Evolutionary conservation across 805 yeast genomes (phyloP).

Genomic region (Kazachstania bromeliacearum): DNA sequence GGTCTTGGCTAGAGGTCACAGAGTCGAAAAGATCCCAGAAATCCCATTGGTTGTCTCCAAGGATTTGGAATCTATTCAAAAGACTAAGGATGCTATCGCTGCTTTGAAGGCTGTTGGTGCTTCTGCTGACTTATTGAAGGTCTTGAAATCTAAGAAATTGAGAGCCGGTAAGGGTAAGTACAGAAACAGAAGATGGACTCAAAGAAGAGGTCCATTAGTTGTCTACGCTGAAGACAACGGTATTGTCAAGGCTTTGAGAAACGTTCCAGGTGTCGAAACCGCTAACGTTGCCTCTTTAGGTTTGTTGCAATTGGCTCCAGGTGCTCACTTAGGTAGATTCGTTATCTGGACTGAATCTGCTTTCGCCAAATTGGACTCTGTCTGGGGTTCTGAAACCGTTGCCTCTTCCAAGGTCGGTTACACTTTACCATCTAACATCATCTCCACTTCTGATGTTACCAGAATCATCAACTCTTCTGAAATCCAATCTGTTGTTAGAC

Average conservation of each 20-base stretch:
- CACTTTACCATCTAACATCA: constrained; percentile 89
- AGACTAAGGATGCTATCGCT: constrained; percentile 99
- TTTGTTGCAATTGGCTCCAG: constrained; percentile 98
- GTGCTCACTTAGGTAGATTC: constrained; percentile 99
- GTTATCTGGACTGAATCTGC: constrained; percentile 99
- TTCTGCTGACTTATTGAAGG: constrained; percentile 95
- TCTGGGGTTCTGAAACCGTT: constrained; percentile 91
- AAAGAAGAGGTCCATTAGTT: constrained; percentile 99
- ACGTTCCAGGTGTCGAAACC: constrained; percentile 99
- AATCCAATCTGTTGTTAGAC: constrained; percentile 93
- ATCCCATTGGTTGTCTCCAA: constrained; percentile 94
- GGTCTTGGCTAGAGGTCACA: constrained; percentile 99
- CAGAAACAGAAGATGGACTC: constrained; percentile 99
- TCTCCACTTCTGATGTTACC: constrained; percentile 91
- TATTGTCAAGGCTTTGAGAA: constrained; percentile 96
- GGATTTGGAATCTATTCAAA: constrained; percentile 84
- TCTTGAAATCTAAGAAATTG: constrained; percentile 94
- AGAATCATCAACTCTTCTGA: constrained; percentile 98
- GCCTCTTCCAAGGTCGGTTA: constrained; percentile 79
- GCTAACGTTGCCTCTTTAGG: constrained; percentile 85
- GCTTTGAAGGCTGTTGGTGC: constrained; percentile 98
- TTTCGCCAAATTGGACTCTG: constrained; percentile 89
- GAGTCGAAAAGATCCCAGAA: constrained; percentile 95
- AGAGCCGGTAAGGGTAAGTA: constrained; percentile 99
- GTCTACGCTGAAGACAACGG: constrained; percentile 98